These are phyloP conservation scores for Calocybe cyanea DNA, from an alignment of 768 basidiomycete species.

Conservation along the genomic window DNA sequence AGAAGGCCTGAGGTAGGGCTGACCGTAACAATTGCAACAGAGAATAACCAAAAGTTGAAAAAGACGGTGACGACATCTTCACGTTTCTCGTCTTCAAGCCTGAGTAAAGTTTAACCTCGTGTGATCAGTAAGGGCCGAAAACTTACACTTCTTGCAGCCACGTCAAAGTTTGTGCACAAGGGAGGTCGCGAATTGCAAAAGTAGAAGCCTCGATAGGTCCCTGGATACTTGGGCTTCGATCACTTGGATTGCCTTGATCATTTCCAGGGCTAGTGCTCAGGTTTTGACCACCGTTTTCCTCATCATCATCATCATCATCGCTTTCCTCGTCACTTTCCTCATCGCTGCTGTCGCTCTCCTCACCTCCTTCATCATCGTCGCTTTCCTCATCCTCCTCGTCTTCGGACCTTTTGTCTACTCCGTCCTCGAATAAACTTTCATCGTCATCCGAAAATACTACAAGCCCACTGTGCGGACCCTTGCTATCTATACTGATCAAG, in stretches of 20 bases:
- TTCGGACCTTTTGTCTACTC: background rate
- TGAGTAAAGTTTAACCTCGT: slow-evolving; percentile 11
- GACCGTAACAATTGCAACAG: slow-evolving; percentile 43
- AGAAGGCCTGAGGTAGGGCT: slow-evolving; percentile 12
- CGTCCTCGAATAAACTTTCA: background rate
- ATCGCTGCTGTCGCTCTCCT: slow-evolving; percentile 8
- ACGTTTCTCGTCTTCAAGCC: slow-evolving; percentile 36
- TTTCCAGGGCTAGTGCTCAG: background rate
- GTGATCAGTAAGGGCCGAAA: background rate
- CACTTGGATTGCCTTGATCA: background rate
- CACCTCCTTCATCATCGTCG: slow-evolving; percentile 5
- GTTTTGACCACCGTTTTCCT: no score
- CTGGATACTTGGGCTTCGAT: background rate
- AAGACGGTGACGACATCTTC: slow-evolving; percentile 45
- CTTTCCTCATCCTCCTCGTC: slow-evolving; percentile 4
- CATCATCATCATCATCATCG: slow-evolving; percentile 4
- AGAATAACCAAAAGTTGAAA: slow-evolving; percentile 47
- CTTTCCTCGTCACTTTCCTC: slow-evolving; percentile 9
- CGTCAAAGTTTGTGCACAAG: slow-evolving; percentile 39
- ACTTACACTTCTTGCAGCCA: slow-evolving; percentile 46
- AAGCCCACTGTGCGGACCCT: no score
- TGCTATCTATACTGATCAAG: no score
- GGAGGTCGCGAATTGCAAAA: slow-evolving; percentile 9
- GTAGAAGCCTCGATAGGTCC: background rate
- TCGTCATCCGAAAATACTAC: no score